phyloP scores from a whole-genome alignment of 179 eudicot species.

The Spinacia oleracea region DNA sequence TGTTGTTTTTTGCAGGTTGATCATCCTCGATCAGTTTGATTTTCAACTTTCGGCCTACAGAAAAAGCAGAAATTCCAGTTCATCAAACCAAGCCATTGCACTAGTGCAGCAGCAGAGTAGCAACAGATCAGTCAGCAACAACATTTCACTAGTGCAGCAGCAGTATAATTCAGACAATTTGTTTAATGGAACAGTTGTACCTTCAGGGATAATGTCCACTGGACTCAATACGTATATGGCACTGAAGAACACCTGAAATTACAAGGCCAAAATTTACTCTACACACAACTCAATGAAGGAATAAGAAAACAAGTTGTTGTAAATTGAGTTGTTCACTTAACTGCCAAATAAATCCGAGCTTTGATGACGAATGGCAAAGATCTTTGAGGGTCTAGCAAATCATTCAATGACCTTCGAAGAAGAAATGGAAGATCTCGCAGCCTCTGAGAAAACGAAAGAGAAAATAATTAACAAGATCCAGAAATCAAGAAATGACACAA shows the following conservation, averaged over 20 bases:
- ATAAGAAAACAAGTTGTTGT: too few species aligned
- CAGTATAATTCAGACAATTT: background rate
- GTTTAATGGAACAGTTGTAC: constrained; percentile 29
- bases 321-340: constrained; percentile 42
- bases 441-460: constrained; percentile 51
- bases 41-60: too few species aligned
- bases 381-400: constrained; percentile 75
- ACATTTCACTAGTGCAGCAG: too few species aligned
- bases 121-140: too few species aligned
- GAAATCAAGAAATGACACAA: background rate
- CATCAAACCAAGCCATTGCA: too few species aligned
- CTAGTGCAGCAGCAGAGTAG: too few species aligned
- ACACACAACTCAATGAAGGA: background rate
- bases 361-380: constrained; percentile 77
- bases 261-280: background rate
- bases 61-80: too few species aligned
- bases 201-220: constrained; percentile 93
- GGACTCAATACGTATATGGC: constrained; percentile 77
- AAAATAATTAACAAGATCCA: too few species aligned
- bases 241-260: constrained; percentile 42
- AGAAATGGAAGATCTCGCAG: constrained; percentile 91
- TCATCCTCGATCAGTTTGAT: too few species aligned
- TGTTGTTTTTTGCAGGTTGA: too few species aligned
- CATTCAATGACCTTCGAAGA: constrained; percentile 66
- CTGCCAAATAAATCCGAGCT: constrained; percentile 82